Conservation (phyloP, 805 yeast species). For the Candida parachauliodes region DNA sequence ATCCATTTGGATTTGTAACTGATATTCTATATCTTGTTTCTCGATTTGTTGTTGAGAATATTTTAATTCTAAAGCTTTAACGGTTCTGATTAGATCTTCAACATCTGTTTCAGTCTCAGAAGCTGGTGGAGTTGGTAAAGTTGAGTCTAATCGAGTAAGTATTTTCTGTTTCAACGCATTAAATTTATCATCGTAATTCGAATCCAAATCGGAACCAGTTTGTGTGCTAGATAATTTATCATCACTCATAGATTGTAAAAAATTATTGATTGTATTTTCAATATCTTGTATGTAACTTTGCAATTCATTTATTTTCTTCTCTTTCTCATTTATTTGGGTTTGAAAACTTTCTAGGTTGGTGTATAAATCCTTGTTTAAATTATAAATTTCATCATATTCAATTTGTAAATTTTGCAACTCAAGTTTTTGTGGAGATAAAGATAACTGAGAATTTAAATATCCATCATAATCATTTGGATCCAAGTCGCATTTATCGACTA, state of each 20-base stretch:
- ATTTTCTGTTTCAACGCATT: slow-evolving; percentile 12
- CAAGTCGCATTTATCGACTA: slow-evolving; percentile 20
- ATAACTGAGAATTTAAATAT: not conserved
- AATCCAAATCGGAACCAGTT: slow-evolving; percentile 14
- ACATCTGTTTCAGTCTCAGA: slow-evolving; percentile 14
- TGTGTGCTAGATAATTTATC: slow-evolving; percentile 17
- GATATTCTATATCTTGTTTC: slow-evolving; percentile 18
- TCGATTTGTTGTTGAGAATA: slow-evolving; percentile 18
- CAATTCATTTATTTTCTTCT: slow-evolving; percentile 15
- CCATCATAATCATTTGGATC: slow-evolving; percentile 1
- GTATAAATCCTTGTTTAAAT: slow-evolving; percentile 37
- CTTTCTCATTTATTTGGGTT: slow-evolving; percentile 26
- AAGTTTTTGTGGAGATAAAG: not conserved
- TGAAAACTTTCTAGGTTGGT: slow-evolving; percentile 33
- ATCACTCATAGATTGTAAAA: slow-evolving; percentile 17
- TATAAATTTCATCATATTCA: slow-evolving; percentile 32
- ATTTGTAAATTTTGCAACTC: slow-evolving; percentile 9
- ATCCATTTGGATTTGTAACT: slow-evolving; percentile 20
- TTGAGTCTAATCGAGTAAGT: not conserved
- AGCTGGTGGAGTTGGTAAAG: slow-evolving; percentile 7
- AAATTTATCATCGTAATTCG: slow-evolving; percentile 21
- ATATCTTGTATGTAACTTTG: slow-evolving; percentile 13
- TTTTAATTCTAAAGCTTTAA: slow-evolving; percentile 22
- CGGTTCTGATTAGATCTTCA: slow-evolving; percentile 16
- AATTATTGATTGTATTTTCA: slow-evolving; percentile 17